These are phyloP conservation scores for Tremella mesenterica DNA, from an alignment of 768 basidiomycete species.

Conservation along the genomic window DNA sequence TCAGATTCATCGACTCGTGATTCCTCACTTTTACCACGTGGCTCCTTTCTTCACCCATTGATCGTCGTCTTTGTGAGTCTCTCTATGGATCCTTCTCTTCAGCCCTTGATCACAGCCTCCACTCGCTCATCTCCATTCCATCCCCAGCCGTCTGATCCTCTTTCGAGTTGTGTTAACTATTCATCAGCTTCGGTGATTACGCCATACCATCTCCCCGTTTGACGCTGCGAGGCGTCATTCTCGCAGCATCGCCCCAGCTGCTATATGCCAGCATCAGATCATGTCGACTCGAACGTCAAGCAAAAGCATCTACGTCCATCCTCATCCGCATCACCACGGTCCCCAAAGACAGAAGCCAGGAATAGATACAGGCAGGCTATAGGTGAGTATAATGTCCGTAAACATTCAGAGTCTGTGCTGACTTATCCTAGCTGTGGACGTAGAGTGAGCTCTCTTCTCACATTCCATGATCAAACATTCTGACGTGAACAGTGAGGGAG, in stretches of 20 bases:
- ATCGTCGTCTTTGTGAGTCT: no score
- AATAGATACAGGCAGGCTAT: not conserved
- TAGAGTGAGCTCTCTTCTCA: not conserved
- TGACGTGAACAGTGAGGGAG: slow-evolving; percentile 1
- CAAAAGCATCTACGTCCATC: not conserved
- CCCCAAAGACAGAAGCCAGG: not conserved
- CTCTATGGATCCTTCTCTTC: no score
- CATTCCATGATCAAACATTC: not conserved
- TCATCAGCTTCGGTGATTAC: no score
- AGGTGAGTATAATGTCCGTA: not conserved
- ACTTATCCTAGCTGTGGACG: not conserved
- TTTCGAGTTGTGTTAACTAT: no score
- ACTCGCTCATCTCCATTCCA: no score
- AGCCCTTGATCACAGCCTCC: no score
- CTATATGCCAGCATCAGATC: not conserved
- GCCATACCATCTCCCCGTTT: no score
- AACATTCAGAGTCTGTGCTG: not conserved
- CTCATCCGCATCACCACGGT: not conserved
- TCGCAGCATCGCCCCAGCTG: not conserved
- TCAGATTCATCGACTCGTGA: no score
- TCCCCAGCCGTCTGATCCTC: no score
- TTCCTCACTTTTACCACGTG: no score
- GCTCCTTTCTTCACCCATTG: no score
- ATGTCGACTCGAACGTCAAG: not conserved
- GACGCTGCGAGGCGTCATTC: not conserved